These are phyloP conservation scores for Aspergillus terreus DNA, from an alignment of 2,329 filamentous ascomycete species.

Conservation along the genomic window DNA sequence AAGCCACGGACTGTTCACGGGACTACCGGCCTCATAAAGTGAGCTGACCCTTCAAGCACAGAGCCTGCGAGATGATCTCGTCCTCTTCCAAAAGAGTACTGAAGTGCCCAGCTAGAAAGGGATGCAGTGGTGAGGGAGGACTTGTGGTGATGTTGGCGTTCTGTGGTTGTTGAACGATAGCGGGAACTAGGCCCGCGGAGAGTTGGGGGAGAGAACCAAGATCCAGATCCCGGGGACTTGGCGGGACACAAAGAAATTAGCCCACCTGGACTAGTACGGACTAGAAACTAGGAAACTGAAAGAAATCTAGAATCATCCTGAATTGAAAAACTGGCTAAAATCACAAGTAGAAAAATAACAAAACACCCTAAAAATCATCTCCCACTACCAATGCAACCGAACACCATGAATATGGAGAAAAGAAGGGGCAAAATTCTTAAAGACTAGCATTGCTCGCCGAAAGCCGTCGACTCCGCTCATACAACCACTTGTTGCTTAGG, in stretches of 20 bases:
- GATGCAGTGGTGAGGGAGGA: slow-evolving; percentile 2
- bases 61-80: not conserved
- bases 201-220: slow-evolving; percentile 3
- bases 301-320: not conserved
- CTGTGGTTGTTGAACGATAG: slow-evolving; percentile 11
- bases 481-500: slow-evolving; percentile 91
- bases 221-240: not conserved
- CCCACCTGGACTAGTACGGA: not conserved
- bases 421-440: slow-evolving; percentile 11
- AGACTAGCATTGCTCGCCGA: slow-evolving; percentile 37
- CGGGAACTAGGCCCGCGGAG: slow-evolving; percentile 16
- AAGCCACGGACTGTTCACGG: slow-evolving; percentile 24
- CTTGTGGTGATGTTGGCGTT: slow-evolving; percentile 19
- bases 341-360: not conserved
- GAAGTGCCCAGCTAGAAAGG: not conserved
- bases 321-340: not conserved
- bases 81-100: not conserved
- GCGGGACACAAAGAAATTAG: not conserved
- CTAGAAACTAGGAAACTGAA: not conserved
- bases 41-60: not conserved
- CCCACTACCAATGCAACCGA: not conserved
- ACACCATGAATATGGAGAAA: not conserved
- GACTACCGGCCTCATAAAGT: slow-evolving; percentile 24
- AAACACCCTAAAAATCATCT: not conserved
- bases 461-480: slow-evolving; percentile 64